Conservation (phyloP, 2,329 filamentous ascomycete species). For the Zymoseptoria tritici region DNA sequence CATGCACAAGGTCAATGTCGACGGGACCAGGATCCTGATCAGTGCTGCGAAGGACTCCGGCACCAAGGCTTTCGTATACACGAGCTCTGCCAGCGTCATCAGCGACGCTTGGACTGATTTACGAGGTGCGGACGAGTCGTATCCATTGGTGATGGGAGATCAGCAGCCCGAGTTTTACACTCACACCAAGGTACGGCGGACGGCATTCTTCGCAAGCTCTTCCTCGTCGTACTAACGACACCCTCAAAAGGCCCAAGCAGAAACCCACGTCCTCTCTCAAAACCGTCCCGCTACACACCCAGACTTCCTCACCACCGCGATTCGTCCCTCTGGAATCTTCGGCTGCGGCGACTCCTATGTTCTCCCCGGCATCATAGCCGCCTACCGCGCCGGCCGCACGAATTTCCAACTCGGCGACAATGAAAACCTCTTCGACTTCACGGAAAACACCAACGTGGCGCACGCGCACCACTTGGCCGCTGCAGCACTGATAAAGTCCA, state of each 20-base stretch:
- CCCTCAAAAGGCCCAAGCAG: constrained; percentile 40
- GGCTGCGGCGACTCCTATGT: constrained; percentile 43
- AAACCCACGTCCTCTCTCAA: constrained; percentile 40
- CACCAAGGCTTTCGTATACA: constrained; percentile 45
- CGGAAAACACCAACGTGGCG: constrained; percentile 46
- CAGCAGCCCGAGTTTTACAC: constrained; percentile 46
- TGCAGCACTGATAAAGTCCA: constrained; percentile 41
- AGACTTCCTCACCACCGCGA: constrained; percentile 43
- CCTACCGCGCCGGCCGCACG: constrained; percentile 41
- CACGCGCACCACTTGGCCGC: constrained; percentile 46
- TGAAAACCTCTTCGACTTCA: constrained; percentile 49
- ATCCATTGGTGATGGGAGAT: constrained; percentile 38
- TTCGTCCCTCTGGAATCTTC: constrained; percentile 46
- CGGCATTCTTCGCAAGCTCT: no score
- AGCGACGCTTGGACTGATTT: constrained; percentile 39
- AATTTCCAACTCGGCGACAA: constrained; percentile 46
- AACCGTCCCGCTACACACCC: constrained; percentile 36
- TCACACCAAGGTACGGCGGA: constrained; percentile 22
- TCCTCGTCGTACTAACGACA: no score
- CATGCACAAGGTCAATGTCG: constrained; percentile 42
- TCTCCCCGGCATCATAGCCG: constrained; percentile 38
- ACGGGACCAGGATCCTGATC: constrained; percentile 41
- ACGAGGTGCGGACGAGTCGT: constrained; percentile 44
- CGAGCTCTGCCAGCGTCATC: constrained; percentile 45
- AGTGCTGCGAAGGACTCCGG: constrained; percentile 37